Base-by-base conservation (phyloP, 1,139 yeast genomes). In the Hansenula lynferdii region DNA sequence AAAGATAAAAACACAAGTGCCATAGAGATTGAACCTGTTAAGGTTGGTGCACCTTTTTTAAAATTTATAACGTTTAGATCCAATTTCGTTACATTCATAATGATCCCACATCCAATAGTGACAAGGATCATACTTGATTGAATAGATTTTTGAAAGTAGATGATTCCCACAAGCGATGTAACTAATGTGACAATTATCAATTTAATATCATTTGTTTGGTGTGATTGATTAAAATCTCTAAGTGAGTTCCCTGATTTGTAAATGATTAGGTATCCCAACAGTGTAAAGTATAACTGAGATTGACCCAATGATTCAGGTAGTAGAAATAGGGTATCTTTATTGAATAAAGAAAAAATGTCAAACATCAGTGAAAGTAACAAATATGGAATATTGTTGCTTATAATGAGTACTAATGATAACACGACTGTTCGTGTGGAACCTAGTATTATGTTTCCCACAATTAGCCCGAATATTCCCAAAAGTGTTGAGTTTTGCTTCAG, bases 1-100 rank as follows among this genome's bases (percentile, higher is more conserved):
- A 60, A 56, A 1, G 69, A 61, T 36, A 64, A 37, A 31, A 56
- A 56, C 33, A 61, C 62, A 34, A 65, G 41, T 12, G 58, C 31
- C 5, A 62, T 45, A 3, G 68, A 51, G 42, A 62, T 52, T 2
- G 52, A 12, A 3, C 67, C 59, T 22, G 54, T 44, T 24, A 45
- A 41, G 17, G 57, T 47, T 20, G 57, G 47, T 11, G 56, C 41
- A 11, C 56, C 58, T 39, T 41, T 38, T 29, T 40, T 41, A 32
- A 41, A 43, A 8, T 42, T 28, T 21, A 45, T 27, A 6, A 18
- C 28, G 6, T 38, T 28, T 3, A 38, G n/a, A 24, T 50, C 55
- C 17, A 45, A 25, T 32, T 40, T 42, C n/a, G 49, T 39, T 11
- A 44, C 26, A 33, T 35, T 31, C 14, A 43, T 34, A 30, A 49